Base-by-base conservation (phyloP, 225 moss, liverwort and hornwort species). In the Sphagnum contortum region DNA sequence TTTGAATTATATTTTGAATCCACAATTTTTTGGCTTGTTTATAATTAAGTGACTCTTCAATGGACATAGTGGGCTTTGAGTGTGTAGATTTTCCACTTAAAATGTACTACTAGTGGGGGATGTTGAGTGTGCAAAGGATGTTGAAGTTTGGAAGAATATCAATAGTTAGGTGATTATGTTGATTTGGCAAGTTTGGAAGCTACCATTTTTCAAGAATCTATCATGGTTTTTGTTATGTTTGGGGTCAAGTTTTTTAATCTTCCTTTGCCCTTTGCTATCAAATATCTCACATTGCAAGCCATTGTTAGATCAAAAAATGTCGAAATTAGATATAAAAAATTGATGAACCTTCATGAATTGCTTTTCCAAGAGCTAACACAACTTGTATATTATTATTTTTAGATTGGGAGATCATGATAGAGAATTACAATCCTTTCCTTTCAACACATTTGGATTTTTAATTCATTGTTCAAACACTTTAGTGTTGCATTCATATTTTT, bases 401-500 rank as follows among this genome's bases (percentile, higher is more conserved):
- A 29, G 64, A 53, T 44, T 59, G 58, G 44, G 59, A 70, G 66
- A 59, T 52, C 51, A 45, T 44, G 44, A 57, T n/a, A 4, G 70
- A 48, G 10, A 60, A 10, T 6, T n/a, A 61, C 12, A 65, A 71
- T 70, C 59, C 12, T 47, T 71, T 79, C 46, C 76, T 79, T 48
- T 76, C 75, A 48, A 80, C 64, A 47, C 68, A 56, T 44, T 61
- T 80, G 65, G 74, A 78, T 55, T 70, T 87, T 3, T 75, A 80
- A 69, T 75, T 89, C 60, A 50, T 83, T 47, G 71, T 85, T 62
- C 78, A 80, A 49, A 80, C 75, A 53, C 55, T 94, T 49, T 89
- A 87, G 14, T 94, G 87, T 71, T 94, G 91, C 80, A 83, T 94
- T 48, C 71, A 76, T 70, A 72, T 94, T 56, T 75, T 91, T 73